phyloP scores from a whole-genome alignment of 2,329 filamentous ascomycete genomes.

The Cladosporium sp. region DNA sequence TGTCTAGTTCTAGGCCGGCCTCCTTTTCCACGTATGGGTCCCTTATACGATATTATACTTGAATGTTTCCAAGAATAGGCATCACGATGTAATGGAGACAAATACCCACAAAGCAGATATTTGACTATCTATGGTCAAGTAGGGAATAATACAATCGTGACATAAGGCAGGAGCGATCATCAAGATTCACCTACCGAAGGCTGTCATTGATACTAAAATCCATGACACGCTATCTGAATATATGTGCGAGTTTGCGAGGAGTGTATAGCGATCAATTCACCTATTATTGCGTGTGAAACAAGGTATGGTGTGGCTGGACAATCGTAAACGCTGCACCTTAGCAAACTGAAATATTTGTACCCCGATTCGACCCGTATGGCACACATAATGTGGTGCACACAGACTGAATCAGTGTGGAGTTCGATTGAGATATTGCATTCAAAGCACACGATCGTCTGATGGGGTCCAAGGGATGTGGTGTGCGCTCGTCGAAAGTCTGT shows the following conservation, averaged over 20 bases:
- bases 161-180: background rate
- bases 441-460: background rate
- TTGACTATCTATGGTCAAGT: too few species aligned
- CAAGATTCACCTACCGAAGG: background rate
- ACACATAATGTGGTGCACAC: background rate
- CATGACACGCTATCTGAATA: background rate
- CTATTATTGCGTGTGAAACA: too few species aligned
- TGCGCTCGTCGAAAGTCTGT: background rate
- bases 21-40: background rate
- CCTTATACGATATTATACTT: background rate
- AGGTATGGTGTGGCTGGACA: too few species aligned
- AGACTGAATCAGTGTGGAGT: background rate
- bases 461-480: background rate
- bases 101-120: background rate
- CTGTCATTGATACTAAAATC: background rate
- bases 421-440: background rate
- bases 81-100: background rate
- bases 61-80: background rate
- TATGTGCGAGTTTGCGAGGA: background rate
- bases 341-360: too few species aligned
- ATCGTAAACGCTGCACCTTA: too few species aligned
- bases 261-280: too few species aligned
- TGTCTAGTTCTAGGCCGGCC: background rate
- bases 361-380: too few species aligned
- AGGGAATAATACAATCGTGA: background rate